These are phyloP conservation scores for Aspergillus clavatus DNA, from an alignment of 2,329 filamentous ascomycete genomes.

Conservation along the genomic window DNA sequence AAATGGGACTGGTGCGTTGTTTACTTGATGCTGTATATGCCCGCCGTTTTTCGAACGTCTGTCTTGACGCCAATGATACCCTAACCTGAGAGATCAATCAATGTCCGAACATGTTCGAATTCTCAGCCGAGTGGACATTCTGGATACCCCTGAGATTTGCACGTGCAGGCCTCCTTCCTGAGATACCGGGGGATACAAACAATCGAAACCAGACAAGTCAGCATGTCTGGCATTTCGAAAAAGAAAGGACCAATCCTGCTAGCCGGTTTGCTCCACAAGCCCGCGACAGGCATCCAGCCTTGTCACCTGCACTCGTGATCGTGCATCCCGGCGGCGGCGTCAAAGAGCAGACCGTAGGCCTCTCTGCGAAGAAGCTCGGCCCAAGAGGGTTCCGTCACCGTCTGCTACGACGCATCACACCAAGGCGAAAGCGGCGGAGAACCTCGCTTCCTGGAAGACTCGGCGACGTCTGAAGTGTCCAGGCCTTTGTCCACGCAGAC, in stretches of 20 bases:
- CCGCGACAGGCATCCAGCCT: neutral
- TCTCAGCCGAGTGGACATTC: neutral
- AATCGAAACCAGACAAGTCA: no score
- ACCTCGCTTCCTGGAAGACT: slow-evolving; percentile 21
- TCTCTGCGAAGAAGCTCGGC: slow-evolving; percentile 18
- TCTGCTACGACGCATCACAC: slow-evolving; percentile 21
- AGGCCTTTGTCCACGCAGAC: slow-evolving; percentile 17
- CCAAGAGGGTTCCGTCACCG: slow-evolving; percentile 10
- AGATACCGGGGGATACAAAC: no score
- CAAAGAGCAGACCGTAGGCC: slow-evolving; percentile 22
- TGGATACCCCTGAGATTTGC: no score
- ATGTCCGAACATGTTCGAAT: neutral
- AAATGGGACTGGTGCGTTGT: no score
- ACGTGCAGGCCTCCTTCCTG: no score
- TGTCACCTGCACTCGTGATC: slow-evolving; percentile 15
- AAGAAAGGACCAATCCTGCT: neutral
- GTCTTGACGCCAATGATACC: neutral
- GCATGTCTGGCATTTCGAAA: neutral
- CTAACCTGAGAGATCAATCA: neutral
- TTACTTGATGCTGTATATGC: no score
- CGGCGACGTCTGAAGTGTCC: slow-evolving; percentile 18
- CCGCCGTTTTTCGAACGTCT: neutral
- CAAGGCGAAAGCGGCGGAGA: slow-evolving; percentile 20
- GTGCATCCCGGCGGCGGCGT: slow-evolving; percentile 19
- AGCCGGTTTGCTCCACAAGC: neutral